These are phyloP conservation scores for Lyophyllum shimeji DNA, from an alignment of 768 basidiomycete genomes.

Conservation along the genomic window DNA sequence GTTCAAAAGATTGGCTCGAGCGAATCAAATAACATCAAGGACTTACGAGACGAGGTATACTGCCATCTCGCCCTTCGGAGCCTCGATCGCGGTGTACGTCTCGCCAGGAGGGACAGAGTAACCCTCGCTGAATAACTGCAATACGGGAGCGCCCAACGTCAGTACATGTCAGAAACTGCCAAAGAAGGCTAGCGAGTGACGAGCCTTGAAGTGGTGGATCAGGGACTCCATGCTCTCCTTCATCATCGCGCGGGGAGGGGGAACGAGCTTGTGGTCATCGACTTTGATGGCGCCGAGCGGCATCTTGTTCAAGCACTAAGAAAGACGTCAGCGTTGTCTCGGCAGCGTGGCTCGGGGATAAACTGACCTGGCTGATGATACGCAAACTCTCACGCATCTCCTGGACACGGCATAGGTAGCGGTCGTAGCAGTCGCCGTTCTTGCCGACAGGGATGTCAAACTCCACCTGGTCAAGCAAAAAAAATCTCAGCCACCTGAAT, in stretches of 20 bases:
- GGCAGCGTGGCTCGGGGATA: neutral
- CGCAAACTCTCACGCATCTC: conserved; percentile 94
- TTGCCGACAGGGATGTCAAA: conserved; percentile 96
- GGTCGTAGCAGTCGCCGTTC: conserved; percentile 98
- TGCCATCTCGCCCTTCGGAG: conserved; percentile 98
- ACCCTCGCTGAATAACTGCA: conserved; percentile 91
- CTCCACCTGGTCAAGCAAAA: conserved; percentile 61
- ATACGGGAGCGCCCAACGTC: neutral
- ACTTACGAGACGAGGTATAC: conserved; percentile 95
- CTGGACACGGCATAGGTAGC: conserved; percentile 96
- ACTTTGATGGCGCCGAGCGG: conserved; percentile 89
- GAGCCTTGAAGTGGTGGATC: conserved; percentile 96
- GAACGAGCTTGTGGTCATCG: conserved; percentile 96
- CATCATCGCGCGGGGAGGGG: conserved; percentile 96
- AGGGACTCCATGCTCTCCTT: conserved; percentile 99
- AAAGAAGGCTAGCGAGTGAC: too few species aligned
- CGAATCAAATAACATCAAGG: conserved; percentile 1
- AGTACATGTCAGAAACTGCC: neutral
- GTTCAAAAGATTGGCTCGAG: neutral
- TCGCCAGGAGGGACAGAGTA: conserved; percentile 96
- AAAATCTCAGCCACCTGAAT: neutral
- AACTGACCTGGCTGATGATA: conserved; percentile 75
- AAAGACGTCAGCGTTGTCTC: neutral
- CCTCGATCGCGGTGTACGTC: conserved; percentile 97
- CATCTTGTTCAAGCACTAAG: conserved; percentile 96